A percentile compares a stretch with the other conserved stretches of the same genome.
These are phyloP conservation scores for Phellopilus nigrolimitatus DNA, from an alignment of 1,284 basidiomycete species.

Conservation along the genomic window DNA sequence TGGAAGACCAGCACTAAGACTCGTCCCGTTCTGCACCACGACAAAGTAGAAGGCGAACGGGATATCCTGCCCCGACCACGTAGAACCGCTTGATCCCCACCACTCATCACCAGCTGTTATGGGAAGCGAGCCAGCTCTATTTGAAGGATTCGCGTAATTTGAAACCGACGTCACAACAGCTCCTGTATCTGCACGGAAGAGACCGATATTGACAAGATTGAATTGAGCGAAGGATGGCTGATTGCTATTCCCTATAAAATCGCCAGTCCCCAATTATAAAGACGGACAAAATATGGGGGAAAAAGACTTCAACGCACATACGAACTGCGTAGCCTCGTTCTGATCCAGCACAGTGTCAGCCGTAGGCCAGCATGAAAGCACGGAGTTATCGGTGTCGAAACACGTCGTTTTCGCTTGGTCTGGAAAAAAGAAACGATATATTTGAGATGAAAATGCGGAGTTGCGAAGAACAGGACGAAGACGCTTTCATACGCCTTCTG, in stretches of 20 bases:
- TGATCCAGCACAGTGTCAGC: slow-evolving; percentile 29
- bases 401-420: slow-evolving; percentile 16
- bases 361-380: slow-evolving; percentile 32
- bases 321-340: slow-evolving; percentile 30
- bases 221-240: slow-evolving; percentile 41
- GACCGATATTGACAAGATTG: slow-evolving; percentile 59
- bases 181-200: slow-evolving; percentile 61
- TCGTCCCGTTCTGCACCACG: slow-evolving; percentile 49
- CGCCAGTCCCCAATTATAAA: slow-evolving; percentile 23
- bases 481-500: no score
- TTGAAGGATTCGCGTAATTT: slow-evolving; percentile 44
- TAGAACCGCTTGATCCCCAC: slow-evolving; percentile 54
- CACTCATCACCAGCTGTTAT: slow-evolving; percentile 67
- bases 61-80: slow-evolving; percentile 49
- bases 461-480: neutral
- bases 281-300: slow-evolving; percentile 7
- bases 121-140: slow-evolving; percentile 48
- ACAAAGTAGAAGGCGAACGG: slow-evolving; percentile 71
- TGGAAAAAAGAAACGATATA: neutral
- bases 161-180: slow-evolving; percentile 40
- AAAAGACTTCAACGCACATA: slow-evolving; percentile 30
- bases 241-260: slow-evolving; percentile 44
- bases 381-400: slow-evolving; percentile 24
- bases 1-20: slow-evolving; percentile 49
- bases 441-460: slow-evolving; percentile 31